Evolutionary conservation across 1,284 basidiomycete genomes (phyloP).

Genomic region (Papiliotrema fonsecae): DNA sequence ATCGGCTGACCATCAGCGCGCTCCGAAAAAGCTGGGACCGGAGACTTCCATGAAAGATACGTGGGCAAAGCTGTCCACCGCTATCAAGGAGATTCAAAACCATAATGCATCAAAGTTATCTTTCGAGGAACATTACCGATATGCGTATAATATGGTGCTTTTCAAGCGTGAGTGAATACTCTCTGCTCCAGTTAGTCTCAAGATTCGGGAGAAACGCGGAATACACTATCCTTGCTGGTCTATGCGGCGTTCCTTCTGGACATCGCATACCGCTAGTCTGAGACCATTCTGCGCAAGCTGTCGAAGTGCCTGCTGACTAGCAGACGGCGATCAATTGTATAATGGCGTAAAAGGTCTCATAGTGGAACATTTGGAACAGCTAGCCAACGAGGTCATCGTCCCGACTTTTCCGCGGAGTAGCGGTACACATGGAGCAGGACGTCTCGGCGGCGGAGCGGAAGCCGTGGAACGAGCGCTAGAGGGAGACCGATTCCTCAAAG

Average conservation of each 20-base stretch:
- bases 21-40: slow-evolving; percentile 27
- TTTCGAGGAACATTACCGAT: slow-evolving; percentile 94
- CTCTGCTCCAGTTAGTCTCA: neutral
- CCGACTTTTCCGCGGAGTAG: slow-evolving; percentile 68
- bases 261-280: too few species aligned
- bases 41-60: slow-evolving; percentile 46
- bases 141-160: slow-evolving; percentile 89
- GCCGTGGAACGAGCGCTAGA: slow-evolving; percentile 53
- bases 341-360: slow-evolving; percentile 78
- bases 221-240: too few species aligned
- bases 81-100: slow-evolving; percentile 92
- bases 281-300: too few species aligned
- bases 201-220: neutral
- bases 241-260: too few species aligned
- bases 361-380: slow-evolving; percentile 71
- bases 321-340: slow-evolving; percentile 75
- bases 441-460: slow-evolving; percentile 36
- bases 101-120: slow-evolving; percentile 89
- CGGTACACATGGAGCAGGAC: slow-evolving; percentile 33
- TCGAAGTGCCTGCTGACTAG: too few species aligned
- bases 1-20: neutral
- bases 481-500: slow-evolving; percentile 78
- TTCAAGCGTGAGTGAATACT: slow-evolving; percentile 58
- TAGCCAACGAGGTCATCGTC: slow-evolving; percentile 71
- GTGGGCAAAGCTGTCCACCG: slow-evolving; percentile 50